Percentiles rank a stretch among this genome's conserved stretches.
Evolutionary conservation across 805 yeast species (phyloP).

Genomic region (Clavispora phyllophila): DNA sequence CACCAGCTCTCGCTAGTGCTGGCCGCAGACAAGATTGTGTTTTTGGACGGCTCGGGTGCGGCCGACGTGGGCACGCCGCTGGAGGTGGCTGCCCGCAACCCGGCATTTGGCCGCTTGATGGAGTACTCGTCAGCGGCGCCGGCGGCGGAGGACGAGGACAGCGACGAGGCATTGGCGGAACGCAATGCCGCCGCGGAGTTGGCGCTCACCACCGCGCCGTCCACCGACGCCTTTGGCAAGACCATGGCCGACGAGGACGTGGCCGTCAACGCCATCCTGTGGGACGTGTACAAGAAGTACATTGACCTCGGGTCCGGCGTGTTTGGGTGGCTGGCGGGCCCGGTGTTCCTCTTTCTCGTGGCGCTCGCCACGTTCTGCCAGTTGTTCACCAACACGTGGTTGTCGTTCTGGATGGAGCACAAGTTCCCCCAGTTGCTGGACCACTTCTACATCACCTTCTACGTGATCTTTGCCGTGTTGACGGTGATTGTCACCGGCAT

Average conservation of each 20-base stretch:
- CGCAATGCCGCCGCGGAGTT: neutral
- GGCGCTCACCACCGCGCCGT: neutral
- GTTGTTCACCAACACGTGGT: conserved; percentile 42
- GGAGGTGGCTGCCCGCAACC: conserved; percentile 31
- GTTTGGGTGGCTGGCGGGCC: conserved; percentile 29
- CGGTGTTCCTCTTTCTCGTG: conserved; percentile 29
- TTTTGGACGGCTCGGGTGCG: conserved; percentile 38
- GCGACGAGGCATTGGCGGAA: conserved; percentile 19
- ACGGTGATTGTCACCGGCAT: conserved; percentile 36
- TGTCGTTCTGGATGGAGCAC: conserved; percentile 38
- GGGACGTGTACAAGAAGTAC: conserved; percentile 35
- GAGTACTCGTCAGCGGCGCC: conserved; percentile 32
- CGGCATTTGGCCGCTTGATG: conserved; percentile 48
- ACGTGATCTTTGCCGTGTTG: conserved; percentile 31
- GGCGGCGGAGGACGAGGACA: conserved; percentile 23
- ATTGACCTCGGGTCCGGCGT: conserved; percentile 34
- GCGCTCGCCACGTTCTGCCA: conserved; percentile 36
- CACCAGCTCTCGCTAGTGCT: conserved; percentile 38
- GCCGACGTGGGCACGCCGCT: conserved; percentile 33
- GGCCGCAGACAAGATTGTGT: conserved; percentile 34
- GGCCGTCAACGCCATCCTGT: conserved; percentile 35
- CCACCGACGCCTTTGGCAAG: conserved; percentile 19
- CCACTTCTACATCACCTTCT: conserved; percentile 29
- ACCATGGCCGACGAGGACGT: conserved; percentile 33
- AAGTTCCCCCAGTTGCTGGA: conserved; percentile 25